Percentiles rank a stretch among this genome's conserved stretches.
These are phyloP conservation scores for Flaveria trinervia DNA, from an alignment of 129 eudicot species.

Conservation along the genomic window DNA sequence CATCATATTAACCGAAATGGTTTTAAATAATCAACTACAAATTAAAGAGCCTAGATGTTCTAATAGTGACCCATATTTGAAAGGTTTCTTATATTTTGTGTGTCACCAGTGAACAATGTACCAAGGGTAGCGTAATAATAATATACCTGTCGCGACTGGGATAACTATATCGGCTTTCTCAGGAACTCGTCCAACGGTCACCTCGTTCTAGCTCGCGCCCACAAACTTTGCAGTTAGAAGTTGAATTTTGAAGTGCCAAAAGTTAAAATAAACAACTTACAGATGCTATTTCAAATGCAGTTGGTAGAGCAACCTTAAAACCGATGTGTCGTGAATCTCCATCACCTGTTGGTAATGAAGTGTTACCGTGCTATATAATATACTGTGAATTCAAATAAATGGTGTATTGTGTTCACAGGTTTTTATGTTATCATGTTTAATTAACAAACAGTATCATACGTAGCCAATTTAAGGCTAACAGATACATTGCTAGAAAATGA, in stretches of 20 bases:
- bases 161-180: constrained; percentile 91
- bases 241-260: constrained; percentile 2
- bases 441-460: too few relatives aligned
- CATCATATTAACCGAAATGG: constrained; percentile 1
- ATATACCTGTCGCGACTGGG: constrained; percentile 94
- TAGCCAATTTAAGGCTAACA: too few relatives aligned
- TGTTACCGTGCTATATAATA: background rate
- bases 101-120: too few relatives aligned
- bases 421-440: too few relatives aligned
- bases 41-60: background rate
- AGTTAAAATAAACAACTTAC: constrained; percentile 46
- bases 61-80: background rate
- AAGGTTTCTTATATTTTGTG: too few relatives aligned
- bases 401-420: too few relatives aligned
- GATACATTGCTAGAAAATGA: too few relatives aligned
- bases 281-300: constrained; percentile 74
- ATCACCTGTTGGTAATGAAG: constrained; percentile 48
- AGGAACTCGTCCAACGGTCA: constrained; percentile 75
- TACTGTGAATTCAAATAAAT: too few relatives aligned
- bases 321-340: constrained; percentile 92
- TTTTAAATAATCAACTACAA: background rate
- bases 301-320: constrained; percentile 68
- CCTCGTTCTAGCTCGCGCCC: constrained; percentile 45
- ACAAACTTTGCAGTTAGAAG: constrained; percentile 11
- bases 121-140: background rate